These are phyloP conservation scores for Phlegmacium glaucopus DNA, from an alignment of 768 basidiomycete genomes.

Conservation along the genomic window DNA sequence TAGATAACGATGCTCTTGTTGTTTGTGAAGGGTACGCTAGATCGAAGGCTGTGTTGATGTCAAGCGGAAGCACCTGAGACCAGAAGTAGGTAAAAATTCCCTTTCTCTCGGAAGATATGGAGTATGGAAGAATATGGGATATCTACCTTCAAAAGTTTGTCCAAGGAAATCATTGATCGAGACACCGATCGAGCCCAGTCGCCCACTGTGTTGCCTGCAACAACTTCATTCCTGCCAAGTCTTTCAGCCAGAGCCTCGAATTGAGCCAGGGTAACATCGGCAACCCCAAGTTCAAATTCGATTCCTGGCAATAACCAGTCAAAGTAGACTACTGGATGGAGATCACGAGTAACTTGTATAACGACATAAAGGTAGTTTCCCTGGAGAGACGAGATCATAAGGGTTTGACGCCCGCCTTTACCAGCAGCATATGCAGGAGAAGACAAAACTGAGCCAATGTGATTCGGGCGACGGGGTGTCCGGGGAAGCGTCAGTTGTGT, in stretches of 20 bases:
- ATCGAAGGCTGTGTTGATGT: constrained; percentile 78
- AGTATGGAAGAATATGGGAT: too few species aligned
- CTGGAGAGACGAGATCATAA: constrained; percentile 85
- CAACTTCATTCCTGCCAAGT: constrained; percentile 38
- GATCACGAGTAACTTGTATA: constrained; percentile 90
- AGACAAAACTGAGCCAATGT: constrained; percentile 56
- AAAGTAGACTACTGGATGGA: constrained; percentile 82
- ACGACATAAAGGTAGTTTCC: constrained; percentile 86
- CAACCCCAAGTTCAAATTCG: constrained; percentile 73
- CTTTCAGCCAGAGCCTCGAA: constrained; percentile 64
- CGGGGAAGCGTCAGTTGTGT: constrained; percentile 34
- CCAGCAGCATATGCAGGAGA: constrained; percentile 62
- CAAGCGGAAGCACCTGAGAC: constrained; percentile 52
- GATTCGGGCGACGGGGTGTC: constrained; percentile 38
- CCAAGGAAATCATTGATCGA: constrained; percentile 66
- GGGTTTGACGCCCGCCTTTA: constrained; percentile 46
- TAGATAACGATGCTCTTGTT: constrained; percentile 36
- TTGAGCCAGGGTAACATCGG: constrained; percentile 81
- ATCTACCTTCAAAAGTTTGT: constrained; percentile 72
- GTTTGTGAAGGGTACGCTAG: constrained; percentile 67
- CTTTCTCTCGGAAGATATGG: not conserved
- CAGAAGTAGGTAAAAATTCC: constrained; percentile 3
- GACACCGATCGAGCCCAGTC: constrained; percentile 49
- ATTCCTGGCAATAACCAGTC: constrained; percentile 74
- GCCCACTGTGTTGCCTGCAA: constrained; percentile 3